These are phyloP conservation scores for Crithidia bombi DNA, from an alignment of 208 protist genomes.

Conservation along the genomic window DNA sequence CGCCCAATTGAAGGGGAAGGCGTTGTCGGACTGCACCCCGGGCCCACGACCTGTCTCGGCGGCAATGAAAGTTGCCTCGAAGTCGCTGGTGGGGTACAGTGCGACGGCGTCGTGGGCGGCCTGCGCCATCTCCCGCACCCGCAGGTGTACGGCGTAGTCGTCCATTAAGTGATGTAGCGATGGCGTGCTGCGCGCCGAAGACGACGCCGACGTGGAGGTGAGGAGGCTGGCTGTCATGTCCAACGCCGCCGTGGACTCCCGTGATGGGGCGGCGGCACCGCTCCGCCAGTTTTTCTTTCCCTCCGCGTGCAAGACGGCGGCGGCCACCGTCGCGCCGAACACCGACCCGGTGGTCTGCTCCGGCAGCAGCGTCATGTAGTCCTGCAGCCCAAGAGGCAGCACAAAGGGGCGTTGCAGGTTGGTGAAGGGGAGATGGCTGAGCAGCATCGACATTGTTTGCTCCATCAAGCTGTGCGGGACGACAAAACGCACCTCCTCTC, in stretches of 20 bases:
- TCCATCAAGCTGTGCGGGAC: slow-evolving; percentile 72
- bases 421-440: slow-evolving; percentile 66
- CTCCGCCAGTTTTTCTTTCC: slow-evolving; percentile 6
- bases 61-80: slow-evolving; percentile 28
- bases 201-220: slow-evolving; percentile 2
- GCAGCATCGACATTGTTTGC: slow-evolving; percentile 51
- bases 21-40: slow-evolving; percentile 23
- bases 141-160: slow-evolving; percentile 52
- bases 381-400: slow-evolving; percentile 60
- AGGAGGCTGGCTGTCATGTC: slow-evolving; percentile 21
- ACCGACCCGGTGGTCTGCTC: slow-evolving; percentile 34
- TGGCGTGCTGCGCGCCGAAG: slow-evolving; percentile 24
- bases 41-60: slow-evolving; percentile 32
- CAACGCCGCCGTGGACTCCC: slow-evolving; percentile 8
- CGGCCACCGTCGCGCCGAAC: slow-evolving; percentile 21
- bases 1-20: slow-evolving; percentile 38
- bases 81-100: slow-evolving; percentile 24
- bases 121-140: slow-evolving; percentile 36
- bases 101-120: slow-evolving; percentile 33
- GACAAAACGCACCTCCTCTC: slow-evolving; percentile 19
- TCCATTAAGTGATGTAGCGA: slow-evolving; percentile 47
- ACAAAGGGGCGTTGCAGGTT: slow-evolving; percentile 69
- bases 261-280: slow-evolving; percentile 10
- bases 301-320: slow-evolving; percentile 23
- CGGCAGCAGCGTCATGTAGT: slow-evolving; percentile 80